Percentiles rank a stretch among this genome's conserved stretches.
phyloP scores from a whole-genome alignment of 768 basidiomycete genomes.

The Mycena olivaceomarginata region DNA sequence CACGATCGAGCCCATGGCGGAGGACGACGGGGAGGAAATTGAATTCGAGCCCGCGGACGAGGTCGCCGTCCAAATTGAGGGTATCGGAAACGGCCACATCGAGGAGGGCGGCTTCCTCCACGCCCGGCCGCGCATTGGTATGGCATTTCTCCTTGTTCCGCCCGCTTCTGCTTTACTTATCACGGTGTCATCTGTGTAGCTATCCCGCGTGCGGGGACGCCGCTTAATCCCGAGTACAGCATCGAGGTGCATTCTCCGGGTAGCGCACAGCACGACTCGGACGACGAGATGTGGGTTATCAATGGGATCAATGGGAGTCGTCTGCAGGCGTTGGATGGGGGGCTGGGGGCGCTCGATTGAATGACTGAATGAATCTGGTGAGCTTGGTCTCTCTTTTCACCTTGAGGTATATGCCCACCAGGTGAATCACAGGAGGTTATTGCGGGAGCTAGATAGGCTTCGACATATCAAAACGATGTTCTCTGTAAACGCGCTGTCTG shows the following conservation, averaged over 20 bases:
- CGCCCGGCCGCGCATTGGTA: constrained; percentile 21
- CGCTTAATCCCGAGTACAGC: constrained; percentile 43
- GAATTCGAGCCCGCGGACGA: neutral
- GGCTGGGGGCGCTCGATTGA: constrained; percentile 16
- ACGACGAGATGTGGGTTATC: constrained; percentile 35
- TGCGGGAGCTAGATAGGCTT: neutral
- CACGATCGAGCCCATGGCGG: constrained; percentile 42
- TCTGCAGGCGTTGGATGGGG: constrained; percentile 9
- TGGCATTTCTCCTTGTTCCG: neutral
- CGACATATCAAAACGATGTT: neutral
- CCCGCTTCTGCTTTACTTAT: neutral
- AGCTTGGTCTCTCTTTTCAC: neutral
- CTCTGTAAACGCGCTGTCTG: too few species aligned
- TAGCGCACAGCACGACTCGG: constrained; percentile 35
- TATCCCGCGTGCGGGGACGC: constrained; percentile 32
- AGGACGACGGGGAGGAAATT: constrained; percentile 30
- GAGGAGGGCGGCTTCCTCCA: constrained; percentile 13
- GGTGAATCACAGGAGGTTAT: neutral
- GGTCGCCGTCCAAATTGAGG: constrained; percentile 8
- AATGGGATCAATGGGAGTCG: constrained; percentile 21
- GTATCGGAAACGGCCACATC: constrained; percentile 8
- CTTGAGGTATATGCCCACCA: neutral
- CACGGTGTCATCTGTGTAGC: neutral
- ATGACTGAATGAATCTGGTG: neutral
- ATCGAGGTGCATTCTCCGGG: constrained; percentile 43